Conservation (phyloP, 2,329 filamentous ascomycete species). For the Coniochaeta ligniaria region DNA sequence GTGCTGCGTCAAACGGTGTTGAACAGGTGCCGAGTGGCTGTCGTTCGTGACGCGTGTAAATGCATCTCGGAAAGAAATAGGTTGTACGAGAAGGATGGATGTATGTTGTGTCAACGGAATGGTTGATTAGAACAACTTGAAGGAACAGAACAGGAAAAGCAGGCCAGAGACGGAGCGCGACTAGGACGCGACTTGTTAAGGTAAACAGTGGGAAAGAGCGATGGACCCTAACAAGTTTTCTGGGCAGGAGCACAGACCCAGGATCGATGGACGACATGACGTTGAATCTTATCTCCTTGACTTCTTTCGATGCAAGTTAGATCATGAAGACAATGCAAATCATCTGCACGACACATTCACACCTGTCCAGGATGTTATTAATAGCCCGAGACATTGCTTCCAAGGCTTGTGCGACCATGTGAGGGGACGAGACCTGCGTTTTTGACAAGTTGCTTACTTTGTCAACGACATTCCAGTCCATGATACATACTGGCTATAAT, state of each 20-base stretch:
- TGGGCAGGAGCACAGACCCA: not conserved
- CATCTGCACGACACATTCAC: not conserved
- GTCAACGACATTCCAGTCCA: not conserved
- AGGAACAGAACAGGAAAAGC: not conserved
- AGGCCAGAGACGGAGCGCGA: not conserved
- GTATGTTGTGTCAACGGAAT: not conserved
- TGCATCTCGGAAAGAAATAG: not conserved
- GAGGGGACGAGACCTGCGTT: not conserved
- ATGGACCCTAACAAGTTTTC: not conserved
- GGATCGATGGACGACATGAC: not conserved
- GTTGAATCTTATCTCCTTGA: not conserved
- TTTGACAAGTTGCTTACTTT: too few relatives aligned
- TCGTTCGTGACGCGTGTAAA: not conserved
- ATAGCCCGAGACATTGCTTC: not conserved
- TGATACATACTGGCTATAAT: not conserved
- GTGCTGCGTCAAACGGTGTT: not conserved
- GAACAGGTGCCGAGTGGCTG: not conserved
- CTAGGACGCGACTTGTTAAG: not conserved
- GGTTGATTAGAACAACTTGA: not conserved
- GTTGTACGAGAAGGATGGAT: not conserved
- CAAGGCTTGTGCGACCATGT: not conserved
- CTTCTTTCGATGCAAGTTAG: too few relatives aligned
- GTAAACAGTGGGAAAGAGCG: not conserved
- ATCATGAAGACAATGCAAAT: too few relatives aligned
- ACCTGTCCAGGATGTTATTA: not conserved